phyloP scores from a whole-genome alignment of 768 basidiomycete genomes.

The Mycena rosella region DNA sequence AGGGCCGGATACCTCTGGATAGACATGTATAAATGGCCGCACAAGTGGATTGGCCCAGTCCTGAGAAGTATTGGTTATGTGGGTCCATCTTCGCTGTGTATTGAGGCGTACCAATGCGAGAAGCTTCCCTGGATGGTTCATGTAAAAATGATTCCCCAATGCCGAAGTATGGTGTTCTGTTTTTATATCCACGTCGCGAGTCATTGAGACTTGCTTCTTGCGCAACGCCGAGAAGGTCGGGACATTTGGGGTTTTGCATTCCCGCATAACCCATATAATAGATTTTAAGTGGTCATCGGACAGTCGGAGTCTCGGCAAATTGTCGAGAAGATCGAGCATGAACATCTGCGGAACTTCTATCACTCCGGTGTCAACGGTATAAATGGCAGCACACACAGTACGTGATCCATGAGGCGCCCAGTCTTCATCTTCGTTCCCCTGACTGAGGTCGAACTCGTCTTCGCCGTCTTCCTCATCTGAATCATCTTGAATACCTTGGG shows the following conservation, averaged over 20 bases:
- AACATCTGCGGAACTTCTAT: not conserved
- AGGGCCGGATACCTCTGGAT: constrained; percentile 38
- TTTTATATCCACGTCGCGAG: constrained; percentile 25
- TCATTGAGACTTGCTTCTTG: constrained; percentile 40
- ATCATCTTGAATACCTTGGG: not conserved
- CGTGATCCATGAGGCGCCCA: not conserved
- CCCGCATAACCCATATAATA: constrained; percentile 48
- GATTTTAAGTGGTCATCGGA: constrained; percentile 47
- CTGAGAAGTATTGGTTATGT: constrained; percentile 25
- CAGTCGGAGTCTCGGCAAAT: constrained; percentile 47
- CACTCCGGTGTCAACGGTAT: not conserved
- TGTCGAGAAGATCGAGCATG: constrained; percentile 48
- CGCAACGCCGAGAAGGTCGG: constrained; percentile 44
- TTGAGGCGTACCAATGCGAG: constrained; percentile 24
- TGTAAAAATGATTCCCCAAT: constrained; percentile 45
- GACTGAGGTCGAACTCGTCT: not conserved
- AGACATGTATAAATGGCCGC: constrained; percentile 33
- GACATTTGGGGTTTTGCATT: constrained; percentile 45
- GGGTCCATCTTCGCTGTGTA: not conserved
- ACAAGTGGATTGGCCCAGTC: constrained; percentile 40
- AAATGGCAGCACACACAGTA: not conserved
- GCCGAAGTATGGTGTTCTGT: constrained; percentile 34
- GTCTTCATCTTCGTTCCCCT: not conserved
- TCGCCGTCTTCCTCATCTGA: not conserved
- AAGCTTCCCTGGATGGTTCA: constrained; percentile 37